Evolutionary conservation across 2,329 filamentous ascomycete species (phyloP).

Genomic region (Onygenales sp.): DNA sequence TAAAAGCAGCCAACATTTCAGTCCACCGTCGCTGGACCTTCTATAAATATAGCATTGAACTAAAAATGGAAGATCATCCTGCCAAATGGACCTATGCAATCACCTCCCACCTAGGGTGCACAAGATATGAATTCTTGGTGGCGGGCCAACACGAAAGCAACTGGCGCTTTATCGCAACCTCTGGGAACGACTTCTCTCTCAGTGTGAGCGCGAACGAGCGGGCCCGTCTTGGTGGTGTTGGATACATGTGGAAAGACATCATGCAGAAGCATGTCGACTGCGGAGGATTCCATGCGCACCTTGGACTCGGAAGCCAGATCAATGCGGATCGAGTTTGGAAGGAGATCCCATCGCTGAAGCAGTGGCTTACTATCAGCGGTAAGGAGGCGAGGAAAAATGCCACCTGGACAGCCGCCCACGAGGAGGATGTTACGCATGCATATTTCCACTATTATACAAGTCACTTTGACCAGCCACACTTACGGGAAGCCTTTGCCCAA

Average conservation of each 20-base stretch:
- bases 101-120: constrained; percentile 92
- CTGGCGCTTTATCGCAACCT: constrained; percentile 94
- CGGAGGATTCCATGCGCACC: constrained; percentile 87
- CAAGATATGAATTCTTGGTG: constrained; percentile 94
- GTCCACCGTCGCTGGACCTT: constrained; percentile 92
- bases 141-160: constrained; percentile 81
- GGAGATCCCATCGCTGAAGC: constrained; percentile 83
- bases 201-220: constrained; percentile 80
- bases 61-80: constrained; percentile 76
- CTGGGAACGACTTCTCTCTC: constrained; percentile 89
- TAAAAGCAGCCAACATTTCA: constrained; percentile 72
- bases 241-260: constrained; percentile 98
- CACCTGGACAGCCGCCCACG: constrained; percentile 85
- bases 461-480: constrained; percentile 92
- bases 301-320: constrained; percentile 88
- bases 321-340: constrained; percentile 95
- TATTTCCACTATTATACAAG: constrained; percentile 99
- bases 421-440: constrained; percentile 90
- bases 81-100: constrained; percentile 97
- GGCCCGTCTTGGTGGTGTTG: constrained; percentile 73
- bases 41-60: constrained; percentile 84
- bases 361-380: constrained; percentile 88
- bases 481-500: constrained; percentile 92
- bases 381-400: constrained; percentile 88
- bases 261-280: constrained; percentile 95